phyloP scores from a whole-genome alignment of 2,329 filamentous ascomycete species.

The Phyllosticta paracitricarpa region DNA sequence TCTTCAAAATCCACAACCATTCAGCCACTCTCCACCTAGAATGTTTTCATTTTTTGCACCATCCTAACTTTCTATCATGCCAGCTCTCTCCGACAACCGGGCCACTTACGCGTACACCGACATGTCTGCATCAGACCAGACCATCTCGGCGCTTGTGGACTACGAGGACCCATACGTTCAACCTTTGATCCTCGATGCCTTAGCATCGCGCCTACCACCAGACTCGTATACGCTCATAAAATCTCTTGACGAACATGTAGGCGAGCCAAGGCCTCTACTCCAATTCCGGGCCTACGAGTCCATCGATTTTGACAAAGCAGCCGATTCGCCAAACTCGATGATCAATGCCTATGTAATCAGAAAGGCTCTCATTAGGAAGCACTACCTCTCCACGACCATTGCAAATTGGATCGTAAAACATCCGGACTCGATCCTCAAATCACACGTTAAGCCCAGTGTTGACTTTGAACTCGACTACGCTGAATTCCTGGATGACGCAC shows the following conservation, averaged over 20 bases:
- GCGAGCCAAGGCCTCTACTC: slow-evolving; percentile 44
- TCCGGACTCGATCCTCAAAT: slow-evolving; percentile 56
- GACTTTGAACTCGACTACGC: slow-evolving; percentile 94
- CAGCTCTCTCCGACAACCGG: neutral
- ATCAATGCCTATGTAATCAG: slow-evolving; percentile 90
- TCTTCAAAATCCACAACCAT: neutral
- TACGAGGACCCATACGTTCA: slow-evolving; percentile 89
- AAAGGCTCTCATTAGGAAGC: slow-evolving; percentile 92
- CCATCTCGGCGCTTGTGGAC: slow-evolving; percentile 61
- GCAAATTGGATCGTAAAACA: slow-evolving; percentile 80
- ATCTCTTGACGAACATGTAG: slow-evolving; percentile 38
- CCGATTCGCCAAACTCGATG: slow-evolving; percentile 52
- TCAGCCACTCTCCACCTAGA: neutral
- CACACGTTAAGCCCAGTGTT: slow-evolving; percentile 66
- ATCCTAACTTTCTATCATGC: neutral
- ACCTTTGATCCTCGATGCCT: slow-evolving; percentile 66
- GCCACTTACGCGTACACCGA: slow-evolving; percentile 2
- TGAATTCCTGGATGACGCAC: slow-evolving; percentile 88
- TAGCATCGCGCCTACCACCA: slow-evolving; percentile 51
- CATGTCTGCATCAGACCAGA: neutral
- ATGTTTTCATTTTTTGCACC: neutral
- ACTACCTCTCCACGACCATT: slow-evolving; percentile 78
- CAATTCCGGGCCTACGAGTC: slow-evolving; percentile 82
- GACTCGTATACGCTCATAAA: slow-evolving; percentile 47
- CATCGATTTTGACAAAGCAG: slow-evolving; percentile 71